Conservation (phyloP, 306 rosid species). For the Sesbania bispinosa region DNA sequence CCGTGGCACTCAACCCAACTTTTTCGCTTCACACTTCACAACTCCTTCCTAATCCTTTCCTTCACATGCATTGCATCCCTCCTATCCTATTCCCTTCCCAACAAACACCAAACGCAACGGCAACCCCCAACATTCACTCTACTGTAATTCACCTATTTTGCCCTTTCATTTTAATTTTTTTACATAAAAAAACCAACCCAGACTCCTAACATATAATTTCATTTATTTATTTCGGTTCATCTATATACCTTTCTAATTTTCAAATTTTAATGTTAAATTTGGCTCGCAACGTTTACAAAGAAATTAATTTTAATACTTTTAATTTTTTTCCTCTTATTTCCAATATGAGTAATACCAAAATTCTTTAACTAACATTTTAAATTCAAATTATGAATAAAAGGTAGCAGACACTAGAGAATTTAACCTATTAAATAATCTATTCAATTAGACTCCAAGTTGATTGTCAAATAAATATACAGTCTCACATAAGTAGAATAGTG, state of each 20-base stretch:
- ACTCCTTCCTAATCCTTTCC: neutral
- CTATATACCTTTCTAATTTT: neutral
- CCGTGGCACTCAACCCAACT: conserved; percentile 8
- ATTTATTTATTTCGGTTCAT: neutral
- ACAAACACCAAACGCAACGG: neutral
- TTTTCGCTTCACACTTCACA: conserved; percentile 14
- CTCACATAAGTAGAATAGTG: no score
- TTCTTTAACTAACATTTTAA: no score
- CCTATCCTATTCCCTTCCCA: neutral
- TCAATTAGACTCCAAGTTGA: no score
- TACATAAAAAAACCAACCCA: neutral
- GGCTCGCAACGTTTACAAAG: no score
- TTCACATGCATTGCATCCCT: conserved; percentile 26
- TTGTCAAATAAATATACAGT: no score
- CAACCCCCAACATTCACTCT: neutral
- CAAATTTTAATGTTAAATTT: neutral
- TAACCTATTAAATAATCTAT: no score
- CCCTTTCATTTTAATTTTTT: conserved; percentile 4
- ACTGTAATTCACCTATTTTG: neutral
- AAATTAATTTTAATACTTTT: no score
- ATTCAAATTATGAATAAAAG: no score
- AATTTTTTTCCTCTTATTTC: no score
- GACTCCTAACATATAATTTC: neutral
- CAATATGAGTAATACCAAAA: no score
- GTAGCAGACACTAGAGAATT: no score